Base-by-base conservation (phyloP, 345 rosid species). In the Isatis tinctoria region DNA sequence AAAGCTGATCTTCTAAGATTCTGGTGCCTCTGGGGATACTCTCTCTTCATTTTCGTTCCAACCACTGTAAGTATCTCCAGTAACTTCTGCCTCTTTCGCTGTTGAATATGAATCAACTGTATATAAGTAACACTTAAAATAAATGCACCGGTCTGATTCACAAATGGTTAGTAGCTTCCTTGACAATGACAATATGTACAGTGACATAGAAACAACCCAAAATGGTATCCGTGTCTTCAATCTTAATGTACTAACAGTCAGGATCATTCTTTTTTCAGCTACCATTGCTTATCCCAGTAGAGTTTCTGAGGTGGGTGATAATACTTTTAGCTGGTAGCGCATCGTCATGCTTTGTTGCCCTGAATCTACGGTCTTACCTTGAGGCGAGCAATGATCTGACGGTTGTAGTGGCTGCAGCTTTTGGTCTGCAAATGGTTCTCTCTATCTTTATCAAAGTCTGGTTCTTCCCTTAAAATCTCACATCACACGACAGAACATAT, bases 21-120 rank as follows among this genome's bases (percentile, higher is more conserved):
- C 81, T 92, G 97, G 97, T 88, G 99, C 86, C 78, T 95, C 85
- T 90, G 99, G 99, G 99, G 99, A 39, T 92, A 95, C 80, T 95
- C 99, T 67, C 92, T 92, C 78, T 79, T 77, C 81, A 79, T 92
- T 59, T 92, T 92, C 58, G 37, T 92, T 67, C 85, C 74, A n/a
- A 78, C 80, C 76, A 79, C 91, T 18, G 99, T 95, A 87, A 88
- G 97, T 65, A 52, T 81, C 58, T 74, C 27, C 71, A 12, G 36
- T 73, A 53, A 63, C 45, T 60, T 39, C 24, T 28, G 10, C 45
- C 24, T 43, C 33, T 32, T 54, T 73, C 12, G 12, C 69, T 39
- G 64, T 26, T 36, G 30, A 24, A 24, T 26, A 36, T 11, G 5
- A 49, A 18, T 13, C 43, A 62, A 45, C 7, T 47, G 32, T 16